Evolutionary conservation across 2,329 filamentous ascomycete species (phyloP).

Genomic region (Beauveria rudraprayagi): DNA sequence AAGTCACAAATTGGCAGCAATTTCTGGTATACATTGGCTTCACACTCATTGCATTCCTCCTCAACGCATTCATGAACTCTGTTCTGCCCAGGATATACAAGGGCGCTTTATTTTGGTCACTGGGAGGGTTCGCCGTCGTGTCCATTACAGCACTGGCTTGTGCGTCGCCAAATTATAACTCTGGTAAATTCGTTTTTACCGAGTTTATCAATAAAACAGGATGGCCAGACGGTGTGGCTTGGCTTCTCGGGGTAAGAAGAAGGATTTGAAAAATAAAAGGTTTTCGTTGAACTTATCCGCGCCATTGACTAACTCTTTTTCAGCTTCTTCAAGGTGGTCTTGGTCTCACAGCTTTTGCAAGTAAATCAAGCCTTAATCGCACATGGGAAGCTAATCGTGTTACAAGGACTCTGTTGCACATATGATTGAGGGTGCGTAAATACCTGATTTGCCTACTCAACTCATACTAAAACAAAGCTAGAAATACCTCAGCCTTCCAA

Average conservation of each 20-base stretch:
- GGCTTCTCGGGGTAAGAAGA: conserved; percentile 22
- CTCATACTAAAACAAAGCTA: neutral
- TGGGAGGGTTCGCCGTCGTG: conserved; percentile 59
- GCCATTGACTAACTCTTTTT: neutral
- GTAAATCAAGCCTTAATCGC: neutral
- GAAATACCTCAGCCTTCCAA: conserved; percentile 24
- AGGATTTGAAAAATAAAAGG: no score
- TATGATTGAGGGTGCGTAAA: conserved; percentile 23
- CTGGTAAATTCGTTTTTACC: conserved; percentile 23
- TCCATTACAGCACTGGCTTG: conserved; percentile 60
- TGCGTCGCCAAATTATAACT: conserved; percentile 50
- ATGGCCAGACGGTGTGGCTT: conserved; percentile 27
- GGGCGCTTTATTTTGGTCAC: conserved; percentile 61
- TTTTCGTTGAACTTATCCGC: rapidly evolving
- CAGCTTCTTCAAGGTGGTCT: conserved; percentile 24
- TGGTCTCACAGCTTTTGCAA: conserved; percentile 24
- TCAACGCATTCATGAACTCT: conserved; percentile 25
- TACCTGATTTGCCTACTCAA: neutral
- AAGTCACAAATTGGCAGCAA: conserved; percentile 56
- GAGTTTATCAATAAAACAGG: conserved; percentile 25
- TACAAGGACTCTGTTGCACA: conserved; percentile 25
- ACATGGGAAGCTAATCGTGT: neutral
- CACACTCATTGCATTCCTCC: conserved; percentile 20
- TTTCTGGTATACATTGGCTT: conserved; percentile 45
- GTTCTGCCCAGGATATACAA: conserved; percentile 45